Conservation (phyloP, 2,329 filamentous ascomycete species). For the Rhynchosporium secalis region DNA sequence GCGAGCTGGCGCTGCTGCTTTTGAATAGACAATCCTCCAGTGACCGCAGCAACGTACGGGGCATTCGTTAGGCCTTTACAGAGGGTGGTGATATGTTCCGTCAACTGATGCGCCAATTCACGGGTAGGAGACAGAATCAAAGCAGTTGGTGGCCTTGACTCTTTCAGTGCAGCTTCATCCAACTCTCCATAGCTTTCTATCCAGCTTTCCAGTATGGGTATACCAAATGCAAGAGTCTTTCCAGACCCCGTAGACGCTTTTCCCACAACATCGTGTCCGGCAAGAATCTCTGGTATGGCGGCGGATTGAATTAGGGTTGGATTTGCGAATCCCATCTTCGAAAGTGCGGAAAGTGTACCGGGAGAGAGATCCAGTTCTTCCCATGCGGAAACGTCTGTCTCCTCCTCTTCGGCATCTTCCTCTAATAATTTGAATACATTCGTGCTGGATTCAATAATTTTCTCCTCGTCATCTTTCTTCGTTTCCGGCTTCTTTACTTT, state of each 20-base stretch:
- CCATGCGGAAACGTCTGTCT: conserved; percentile 78
- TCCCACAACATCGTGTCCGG: conserved; percentile 87
- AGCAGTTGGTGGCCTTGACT: conserved; percentile 60
- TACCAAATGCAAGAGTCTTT: conserved; percentile 92
- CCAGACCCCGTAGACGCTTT: conserved; percentile 96
- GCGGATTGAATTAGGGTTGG: conserved; percentile 81
- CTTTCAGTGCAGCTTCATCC: conserved; percentile 42
- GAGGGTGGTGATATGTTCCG: conserved; percentile 76
- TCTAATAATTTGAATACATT: conserved; percentile 48
- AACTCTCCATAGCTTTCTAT: conserved; percentile 52
- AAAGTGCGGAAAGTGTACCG: conserved; percentile 69
- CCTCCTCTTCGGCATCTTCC: conserved; percentile 55
- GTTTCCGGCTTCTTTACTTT: conserved; percentile 38
- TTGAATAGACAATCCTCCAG: conserved; percentile 87
- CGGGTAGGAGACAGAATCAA: conserved; percentile 88
- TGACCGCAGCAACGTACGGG: conserved; percentile 81
- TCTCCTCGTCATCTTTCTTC: conserved; percentile 34
- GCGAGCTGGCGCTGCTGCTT: conserved; percentile 87
- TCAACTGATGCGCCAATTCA: conserved; percentile 90
- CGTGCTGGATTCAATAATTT: conserved; percentile 34
- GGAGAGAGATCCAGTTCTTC: conserved; percentile 70
- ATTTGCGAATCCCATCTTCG: conserved; percentile 74
- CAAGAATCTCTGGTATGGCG: conserved; percentile 78
- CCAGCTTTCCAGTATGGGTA: conserved; percentile 87
- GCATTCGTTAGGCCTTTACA: conserved; percentile 61